Base-by-base conservation (phyloP, 1,139 yeast species). In the Scheffersomyces stambukii region DNA sequence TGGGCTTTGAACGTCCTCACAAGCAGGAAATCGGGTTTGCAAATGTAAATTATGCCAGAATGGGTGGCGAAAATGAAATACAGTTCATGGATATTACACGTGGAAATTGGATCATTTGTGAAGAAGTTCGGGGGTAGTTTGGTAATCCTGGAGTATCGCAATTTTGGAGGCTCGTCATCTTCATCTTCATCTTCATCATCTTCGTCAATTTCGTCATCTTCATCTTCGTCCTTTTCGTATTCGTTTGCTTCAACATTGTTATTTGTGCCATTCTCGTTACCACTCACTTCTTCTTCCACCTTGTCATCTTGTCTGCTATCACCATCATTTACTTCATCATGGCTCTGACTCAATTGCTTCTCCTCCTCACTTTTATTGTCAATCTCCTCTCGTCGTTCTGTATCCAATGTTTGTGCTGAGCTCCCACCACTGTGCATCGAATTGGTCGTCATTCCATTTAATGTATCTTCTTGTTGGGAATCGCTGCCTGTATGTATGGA, bases 51-150 rank as follows among this genome's bases (percentile, higher is more conserved):
- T 4, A 83, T 54, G 0, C 98, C 98, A 0, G 93, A 76, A 45
- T 91, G 96, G 1, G 96, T 85, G 1, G 95, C 97, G 60, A 88
- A 81, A 10, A 83, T 75, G 42, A 81, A 75, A 24, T 77, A 66
- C 3, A 62, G 52, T 3, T 77, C 83, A 32, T 72, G 70, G 33
- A 82, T 71, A 10, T 65, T 57, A 38, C 81, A 72, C 0, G 88
- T 60, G 1, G 96, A 84, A 1, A 91, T 71, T 0, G 94, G 83
- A 46, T 91, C 96, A 26, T 74, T 70, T 23, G 57, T 59, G 54
- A 88, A 83, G 43, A 88, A 76, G 12, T 75, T 68, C 1, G 74
- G 55, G 0, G 95, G 93, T 2, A 85, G 64, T 25, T 71, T 68
- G 5, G 68, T 65, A 15, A 86, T 55, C 31, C 96, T 62, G 6